Evolutionary conservation across 768 basidiomycete species (phyloP).

Genomic region (Rhodotorula toruloides): DNA sequence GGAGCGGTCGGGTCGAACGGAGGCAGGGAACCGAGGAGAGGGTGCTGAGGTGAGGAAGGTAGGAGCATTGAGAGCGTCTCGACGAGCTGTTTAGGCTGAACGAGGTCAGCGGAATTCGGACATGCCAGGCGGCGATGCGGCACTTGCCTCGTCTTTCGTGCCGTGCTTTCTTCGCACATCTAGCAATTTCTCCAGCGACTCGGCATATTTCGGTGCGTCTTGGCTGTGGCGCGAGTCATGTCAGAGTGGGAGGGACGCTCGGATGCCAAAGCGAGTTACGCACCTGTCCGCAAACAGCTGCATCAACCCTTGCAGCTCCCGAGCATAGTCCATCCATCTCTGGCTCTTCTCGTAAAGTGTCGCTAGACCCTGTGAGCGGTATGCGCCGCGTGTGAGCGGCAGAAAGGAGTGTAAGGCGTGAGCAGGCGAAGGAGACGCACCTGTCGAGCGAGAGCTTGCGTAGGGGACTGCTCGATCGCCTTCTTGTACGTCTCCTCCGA

Average conservation of each 20-base stretch:
- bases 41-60: constrained; percentile 63
- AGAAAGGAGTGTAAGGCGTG: background rate
- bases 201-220: constrained; percentile 73
- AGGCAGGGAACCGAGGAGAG: constrained; percentile 62
- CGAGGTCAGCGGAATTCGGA: constrained; percentile 5
- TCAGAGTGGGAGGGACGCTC: background rate
- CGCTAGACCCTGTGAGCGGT: constrained; percentile 63
- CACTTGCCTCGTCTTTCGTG: constrained; percentile 56
- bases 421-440: constrained; percentile 48
- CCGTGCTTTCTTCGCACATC: constrained; percentile 60
- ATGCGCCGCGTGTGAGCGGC: background rate
- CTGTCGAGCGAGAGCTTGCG: constrained; percentile 78
- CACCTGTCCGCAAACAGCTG: constrained; percentile 60
- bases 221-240: constrained; percentile 50
- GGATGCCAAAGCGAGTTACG: constrained; percentile 36
- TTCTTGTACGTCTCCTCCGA: constrained; percentile 82
- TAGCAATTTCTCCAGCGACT: constrained; percentile 70
- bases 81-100: constrained; percentile 54
- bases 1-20: constrained; percentile 73
- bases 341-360: constrained; percentile 64
- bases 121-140: too few species aligned
- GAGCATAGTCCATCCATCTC: constrained; percentile 58
- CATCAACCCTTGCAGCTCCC: constrained; percentile 57
- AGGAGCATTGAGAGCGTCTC: constrained; percentile 65
- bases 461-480: constrained; percentile 65